Evolutionary conservation across 192 early-diverging fungal genomes (phyloP).

Genomic region (Mortierella alpina): DNA sequence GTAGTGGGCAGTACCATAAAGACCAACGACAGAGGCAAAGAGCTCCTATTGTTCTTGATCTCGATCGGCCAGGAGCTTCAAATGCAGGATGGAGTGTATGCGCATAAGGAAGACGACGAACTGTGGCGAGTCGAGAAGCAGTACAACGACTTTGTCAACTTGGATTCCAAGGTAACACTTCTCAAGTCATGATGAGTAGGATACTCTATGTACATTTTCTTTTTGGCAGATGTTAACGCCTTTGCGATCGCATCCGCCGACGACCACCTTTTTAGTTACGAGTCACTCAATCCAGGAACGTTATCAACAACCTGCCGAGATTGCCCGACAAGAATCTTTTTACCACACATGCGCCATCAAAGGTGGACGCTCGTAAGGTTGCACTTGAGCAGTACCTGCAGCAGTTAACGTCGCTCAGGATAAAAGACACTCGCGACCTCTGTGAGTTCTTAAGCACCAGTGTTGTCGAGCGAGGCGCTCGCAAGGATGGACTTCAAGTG

Average conservation of each 20-base stretch:
- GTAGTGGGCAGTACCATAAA: slow-evolving; percentile 69
- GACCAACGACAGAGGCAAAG: slow-evolving; percentile 83
- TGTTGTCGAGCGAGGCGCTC: slow-evolving; percentile 60
- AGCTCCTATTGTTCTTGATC: slow-evolving; percentile 72
- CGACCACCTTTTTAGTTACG: slow-evolving; percentile 30
- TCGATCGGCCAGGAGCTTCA: slow-evolving; percentile 56
- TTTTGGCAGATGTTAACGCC: too few species aligned
- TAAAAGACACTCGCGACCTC: slow-evolving; percentile 71
- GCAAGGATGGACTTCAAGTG: slow-evolving; percentile 52
- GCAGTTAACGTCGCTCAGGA: slow-evolving; percentile 68
- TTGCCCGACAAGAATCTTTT: slow-evolving; percentile 90
- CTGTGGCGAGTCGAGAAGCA: slow-evolving; percentile 90
- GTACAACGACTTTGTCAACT: slow-evolving; percentile 85
- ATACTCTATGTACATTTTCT: too few species aligned
- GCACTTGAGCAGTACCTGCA: slow-evolving; percentile 89
- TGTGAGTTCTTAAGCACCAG: slow-evolving; percentile 84
- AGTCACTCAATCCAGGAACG: slow-evolving; percentile 49
- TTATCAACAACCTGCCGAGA: slow-evolving; percentile 71
- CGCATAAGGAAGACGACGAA: slow-evolving; percentile 62
- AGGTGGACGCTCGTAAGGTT: slow-evolving; percentile 87
- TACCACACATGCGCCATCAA: slow-evolving; percentile 81
- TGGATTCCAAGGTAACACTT: slow-evolving; percentile 80
- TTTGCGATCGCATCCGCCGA: too few species aligned
- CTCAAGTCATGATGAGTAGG: not conserved
- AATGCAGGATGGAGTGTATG: slow-evolving; percentile 25